Evolutionary conservation across 441 rosid species (phyloP), one percentile per base, ranked within the genome.

Genomic region (Bocquillonia castaneifolia): DNA sequence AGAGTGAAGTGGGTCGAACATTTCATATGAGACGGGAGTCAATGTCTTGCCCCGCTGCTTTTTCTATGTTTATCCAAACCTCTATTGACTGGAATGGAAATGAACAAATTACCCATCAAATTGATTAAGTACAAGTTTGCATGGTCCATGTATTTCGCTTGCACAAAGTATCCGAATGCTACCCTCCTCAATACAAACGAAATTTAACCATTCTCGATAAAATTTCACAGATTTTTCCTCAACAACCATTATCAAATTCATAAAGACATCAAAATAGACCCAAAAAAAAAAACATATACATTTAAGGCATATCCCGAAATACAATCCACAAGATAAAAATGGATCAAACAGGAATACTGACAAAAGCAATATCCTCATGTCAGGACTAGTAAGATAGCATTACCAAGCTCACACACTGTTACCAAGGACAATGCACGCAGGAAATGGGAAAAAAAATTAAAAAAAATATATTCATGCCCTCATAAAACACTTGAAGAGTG

Each of bases 1-100:
- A 69, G 51, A 48, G 65, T 12, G 50, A 28, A 70, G 71, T 58
- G 63, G 53, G 69, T 71, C 3, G 74, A 53, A 80, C 85, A 84
- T 82, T 31, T 82, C 88, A 86, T 84, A 70, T 8, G 32, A n/a
- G 47, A 14, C 37, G n/a, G 37, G 13, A 23, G 48, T 13, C 0
- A 13, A 39, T 26, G 56, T n/a, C n/a, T n/a, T n/a, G n/a, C n/a
- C n/a, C n/a, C n/a, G n/a, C n/a, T n/a, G n/a, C n/a, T n/a, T n/a
- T n/a, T n/a, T n/a, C n/a, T n/a, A n/a, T n/a, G n/a, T n/a, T n/a
- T 32, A 17, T 10, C 42, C 0, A 9, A 2, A 4, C 51, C 51
- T 4, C 5, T 12, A 13, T 47, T 14, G 20, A 47, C 0, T 54
- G 59, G 59, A 18, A 29, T 10, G 10, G 59, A 28, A 29, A 17